Conservation (phyloP, 352 stramenopile genomes). For the Globisporangium camurandrum region DNA sequence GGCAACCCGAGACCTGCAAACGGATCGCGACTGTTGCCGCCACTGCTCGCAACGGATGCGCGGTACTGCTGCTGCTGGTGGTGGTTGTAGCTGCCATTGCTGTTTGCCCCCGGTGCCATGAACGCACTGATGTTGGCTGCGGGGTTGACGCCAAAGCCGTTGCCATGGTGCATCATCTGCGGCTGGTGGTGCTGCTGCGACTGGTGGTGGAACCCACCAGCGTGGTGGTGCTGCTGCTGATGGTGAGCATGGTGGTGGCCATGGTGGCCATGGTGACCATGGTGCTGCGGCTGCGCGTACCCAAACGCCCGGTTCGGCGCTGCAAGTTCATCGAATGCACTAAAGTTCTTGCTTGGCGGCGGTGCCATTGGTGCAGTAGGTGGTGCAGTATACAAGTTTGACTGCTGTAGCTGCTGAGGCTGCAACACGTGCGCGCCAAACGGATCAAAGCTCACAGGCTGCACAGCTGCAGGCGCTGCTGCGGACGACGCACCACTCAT, state of each 20-base stretch:
- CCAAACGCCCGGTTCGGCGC: slow-evolving; percentile 21
- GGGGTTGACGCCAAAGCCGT: slow-evolving; percentile 11
- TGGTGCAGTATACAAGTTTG: slow-evolving; percentile 1
- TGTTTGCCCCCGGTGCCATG: slow-evolving; percentile 30
- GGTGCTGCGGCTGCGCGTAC: slow-evolving; percentile 3
- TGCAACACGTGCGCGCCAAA: slow-evolving; percentile 5
- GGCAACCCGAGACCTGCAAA: slow-evolving; percentile 72
- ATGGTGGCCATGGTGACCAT: slow-evolving; percentile 18
- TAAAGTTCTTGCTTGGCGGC: slow-evolving; percentile 37
- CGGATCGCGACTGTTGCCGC: slow-evolving; percentile 35
- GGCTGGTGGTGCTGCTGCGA: slow-evolving; percentile 17
- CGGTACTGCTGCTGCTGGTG: slow-evolving; percentile 3
- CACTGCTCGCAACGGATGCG: slow-evolving; percentile 3
- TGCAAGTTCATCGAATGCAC: slow-evolving; percentile 47
- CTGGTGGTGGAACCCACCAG: slow-evolving; percentile 8
- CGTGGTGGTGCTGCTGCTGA: slow-evolving; percentile 15
- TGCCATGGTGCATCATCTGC: slow-evolving; percentile 23
- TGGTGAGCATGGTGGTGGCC: slow-evolving; percentile 18
- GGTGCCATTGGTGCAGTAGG: slow-evolving; percentile 8
- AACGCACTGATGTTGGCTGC: slow-evolving; percentile 37
- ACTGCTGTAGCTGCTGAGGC: neutral
- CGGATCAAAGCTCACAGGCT: slow-evolving; percentile 20
- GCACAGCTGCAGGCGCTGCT: slow-evolving; percentile 1
- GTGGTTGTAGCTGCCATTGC: slow-evolving; percentile 8
- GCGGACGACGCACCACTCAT: neutral